Evolutionary conservation across 2,329 filamentous ascomycete species (phyloP).

Genomic region (Aspergillus sp.): DNA sequence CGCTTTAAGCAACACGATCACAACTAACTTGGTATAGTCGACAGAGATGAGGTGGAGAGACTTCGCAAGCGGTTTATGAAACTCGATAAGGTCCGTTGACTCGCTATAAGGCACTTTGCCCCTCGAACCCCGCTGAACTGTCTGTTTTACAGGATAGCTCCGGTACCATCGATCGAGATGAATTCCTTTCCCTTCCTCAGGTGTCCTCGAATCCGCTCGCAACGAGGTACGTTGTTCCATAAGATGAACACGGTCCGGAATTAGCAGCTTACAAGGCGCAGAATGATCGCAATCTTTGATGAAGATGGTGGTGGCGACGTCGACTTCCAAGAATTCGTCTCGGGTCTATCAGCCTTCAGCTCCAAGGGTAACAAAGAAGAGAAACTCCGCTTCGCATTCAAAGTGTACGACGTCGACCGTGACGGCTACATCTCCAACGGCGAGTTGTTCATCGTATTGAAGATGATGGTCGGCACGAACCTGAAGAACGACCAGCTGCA

Average conservation of each 20-base stretch:
- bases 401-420: constrained; percentile 98
- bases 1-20: not conserved
- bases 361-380: constrained; percentile 99
- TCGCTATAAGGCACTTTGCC: too few species aligned
- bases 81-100: constrained; percentile 71
- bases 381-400: constrained; percentile 96
- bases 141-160: constrained; percentile 69
- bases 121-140: not conserved
- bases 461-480: constrained; percentile 99
- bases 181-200: constrained; percentile 94
- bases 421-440: constrained; percentile 98
- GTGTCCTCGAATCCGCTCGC: constrained; percentile 97
- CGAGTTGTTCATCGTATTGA: constrained; percentile 96
- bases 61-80: constrained; percentile 98
- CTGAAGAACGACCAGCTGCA: constrained; percentile 98
- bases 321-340: constrained; percentile 98
- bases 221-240: constrained; percentile 58
- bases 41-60: constrained; percentile 93
- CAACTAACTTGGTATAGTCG: constrained; percentile 53
- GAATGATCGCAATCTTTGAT: constrained; percentile 99
- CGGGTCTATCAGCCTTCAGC: constrained; percentile 88
- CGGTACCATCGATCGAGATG: constrained; percentile 95
- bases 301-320: constrained; percentile 97
- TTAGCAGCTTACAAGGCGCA: constrained; percentile 28
- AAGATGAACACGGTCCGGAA: not conserved